These are phyloP conservation scores for Talaromyces adpressus DNA, from an alignment of 495 filamentous ascomycete species.

Conservation along the genomic window DNA sequence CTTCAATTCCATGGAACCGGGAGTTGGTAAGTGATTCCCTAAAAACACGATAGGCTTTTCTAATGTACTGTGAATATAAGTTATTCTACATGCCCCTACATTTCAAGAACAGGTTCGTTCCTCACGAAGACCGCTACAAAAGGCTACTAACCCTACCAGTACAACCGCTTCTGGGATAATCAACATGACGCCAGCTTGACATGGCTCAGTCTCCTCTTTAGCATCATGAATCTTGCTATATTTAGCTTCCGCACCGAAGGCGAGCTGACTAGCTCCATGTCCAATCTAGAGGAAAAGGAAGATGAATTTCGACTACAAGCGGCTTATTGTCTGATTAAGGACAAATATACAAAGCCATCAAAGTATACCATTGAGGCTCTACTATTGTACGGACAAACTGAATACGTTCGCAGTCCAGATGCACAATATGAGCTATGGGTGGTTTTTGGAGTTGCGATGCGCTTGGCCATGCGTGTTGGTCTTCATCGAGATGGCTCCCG, in stretches of 20 bases:
- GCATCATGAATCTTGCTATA: conserved; percentile 9
- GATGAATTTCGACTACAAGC: conserved; percentile 11
- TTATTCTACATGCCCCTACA: background rate
- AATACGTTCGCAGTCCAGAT: conserved; percentile 37
- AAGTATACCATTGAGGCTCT: conserved; percentile 42
- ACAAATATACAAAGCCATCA: conserved; percentile 37
- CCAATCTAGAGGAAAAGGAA: background rate
- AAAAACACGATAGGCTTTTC: background rate
- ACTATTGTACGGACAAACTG: conserved; percentile 36
- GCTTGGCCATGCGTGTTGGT: conserved; percentile 48
- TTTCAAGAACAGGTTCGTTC: conserved; percentile 1
- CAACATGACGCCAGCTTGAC: conserved; percentile 24
- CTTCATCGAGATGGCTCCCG: conserved; percentile 42
- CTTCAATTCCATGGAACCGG: conserved; percentile 4
- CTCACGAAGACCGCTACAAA: background rate
- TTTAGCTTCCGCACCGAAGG: background rate
- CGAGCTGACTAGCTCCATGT: background rate
- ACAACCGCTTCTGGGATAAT: conserved; percentile 38
- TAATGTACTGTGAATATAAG: background rate
- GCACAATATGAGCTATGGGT: conserved; percentile 41
- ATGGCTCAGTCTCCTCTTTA: conserved; percentile 29
- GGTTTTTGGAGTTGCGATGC: conserved; percentile 35
- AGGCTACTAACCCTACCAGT: conserved; percentile 21
- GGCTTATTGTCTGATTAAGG: conserved; percentile 33
- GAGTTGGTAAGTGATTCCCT: background rate